These are phyloP conservation scores for Coprinellus micaceus DNA, from an alignment of 768 basidiomycete genomes.

Conservation along the genomic window DNA sequence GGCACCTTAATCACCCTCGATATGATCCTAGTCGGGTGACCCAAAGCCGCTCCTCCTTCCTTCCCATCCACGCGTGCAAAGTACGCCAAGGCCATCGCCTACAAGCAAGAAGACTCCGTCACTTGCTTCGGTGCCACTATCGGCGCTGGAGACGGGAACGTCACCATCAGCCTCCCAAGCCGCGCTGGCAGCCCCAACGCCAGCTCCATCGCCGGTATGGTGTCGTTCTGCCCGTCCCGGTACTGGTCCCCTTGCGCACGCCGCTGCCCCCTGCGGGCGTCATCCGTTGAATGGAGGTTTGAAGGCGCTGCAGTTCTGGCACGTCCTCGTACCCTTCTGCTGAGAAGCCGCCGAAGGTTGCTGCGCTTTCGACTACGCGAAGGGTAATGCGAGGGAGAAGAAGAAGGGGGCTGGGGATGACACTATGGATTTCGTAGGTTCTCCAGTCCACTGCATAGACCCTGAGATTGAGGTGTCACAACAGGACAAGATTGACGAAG, in stretches of 20 bases:
- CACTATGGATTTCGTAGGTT: conserved; percentile 77
- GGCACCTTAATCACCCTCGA: conserved; percentile 94
- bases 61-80: conserved; percentile 76
- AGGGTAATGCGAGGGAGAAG: conserved; percentile 93
- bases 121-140: conserved; percentile 95
- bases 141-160: conserved; percentile 94
- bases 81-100: conserved; percentile 84
- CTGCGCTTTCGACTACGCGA: conserved; percentile 94
- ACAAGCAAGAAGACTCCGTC: conserved; percentile 99
- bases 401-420: conserved; percentile 83
- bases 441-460: no score
- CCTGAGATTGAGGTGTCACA: conserved; percentile 56
- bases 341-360: conserved; percentile 88
- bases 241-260: conserved; percentile 98
- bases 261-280: conserved; percentile 95
- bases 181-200: conserved; percentile 91
- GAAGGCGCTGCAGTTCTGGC: conserved; percentile 91
- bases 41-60: conserved; percentile 84
- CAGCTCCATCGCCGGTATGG: conserved; percentile 95
- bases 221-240: conserved; percentile 98
- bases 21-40: conserved; percentile 96
- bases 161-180: conserved; percentile 90
- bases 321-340: conserved; percentile 88
- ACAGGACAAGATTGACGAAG: conserved; percentile 39
- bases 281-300: conserved; percentile 83